These are phyloP conservation scores for Yamadazyma tumulicola DNA, from an alignment of 805 yeast genomes.

Conservation along the genomic window DNA sequence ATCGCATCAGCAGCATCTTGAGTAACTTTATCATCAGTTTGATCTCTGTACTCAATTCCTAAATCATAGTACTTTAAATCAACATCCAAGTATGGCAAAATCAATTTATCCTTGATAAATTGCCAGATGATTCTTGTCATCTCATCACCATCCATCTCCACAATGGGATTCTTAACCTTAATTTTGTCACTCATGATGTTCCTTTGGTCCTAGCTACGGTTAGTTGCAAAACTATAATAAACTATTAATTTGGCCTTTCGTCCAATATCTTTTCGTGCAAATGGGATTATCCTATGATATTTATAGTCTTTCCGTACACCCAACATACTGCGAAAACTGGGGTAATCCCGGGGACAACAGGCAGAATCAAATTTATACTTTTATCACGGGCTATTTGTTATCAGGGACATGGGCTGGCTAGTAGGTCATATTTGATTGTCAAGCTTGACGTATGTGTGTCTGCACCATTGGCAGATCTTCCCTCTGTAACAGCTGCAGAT, in stretches of 20 bases:
- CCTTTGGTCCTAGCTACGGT: conserved; percentile 1
- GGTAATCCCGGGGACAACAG: neutral
- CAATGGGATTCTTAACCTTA: conserved; percentile 81
- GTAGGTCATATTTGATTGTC: no score
- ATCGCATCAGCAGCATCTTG: conserved; percentile 88
- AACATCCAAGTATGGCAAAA: conserved; percentile 79
- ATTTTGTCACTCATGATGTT: conserved; percentile 45
- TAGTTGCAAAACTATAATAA: neutral
- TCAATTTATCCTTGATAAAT: conserved; percentile 78
- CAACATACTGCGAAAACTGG: conserved; percentile 3
- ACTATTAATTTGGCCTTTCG: neutral
- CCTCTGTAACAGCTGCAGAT: no score
- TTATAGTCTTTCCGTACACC: neutral
- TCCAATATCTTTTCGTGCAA: neutral
- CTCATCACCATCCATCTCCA: conserved; percentile 97
- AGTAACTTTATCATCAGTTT: conserved; percentile 86
- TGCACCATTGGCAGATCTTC: no score
- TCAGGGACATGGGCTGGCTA: no score
- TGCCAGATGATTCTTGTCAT: conserved; percentile 97
- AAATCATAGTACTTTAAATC: conserved; percentile 91
- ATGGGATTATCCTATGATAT: neutral
- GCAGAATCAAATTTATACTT: no score
- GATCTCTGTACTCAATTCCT: conserved; percentile 81
- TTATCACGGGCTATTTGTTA: no score
- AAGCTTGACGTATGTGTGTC: no score